Evolutionary conservation across 2,329 filamentous ascomycete genomes (phyloP), one percentile per base, ranked within the genome.

Genomic region (Colletotrichum higginsianum): DNA sequence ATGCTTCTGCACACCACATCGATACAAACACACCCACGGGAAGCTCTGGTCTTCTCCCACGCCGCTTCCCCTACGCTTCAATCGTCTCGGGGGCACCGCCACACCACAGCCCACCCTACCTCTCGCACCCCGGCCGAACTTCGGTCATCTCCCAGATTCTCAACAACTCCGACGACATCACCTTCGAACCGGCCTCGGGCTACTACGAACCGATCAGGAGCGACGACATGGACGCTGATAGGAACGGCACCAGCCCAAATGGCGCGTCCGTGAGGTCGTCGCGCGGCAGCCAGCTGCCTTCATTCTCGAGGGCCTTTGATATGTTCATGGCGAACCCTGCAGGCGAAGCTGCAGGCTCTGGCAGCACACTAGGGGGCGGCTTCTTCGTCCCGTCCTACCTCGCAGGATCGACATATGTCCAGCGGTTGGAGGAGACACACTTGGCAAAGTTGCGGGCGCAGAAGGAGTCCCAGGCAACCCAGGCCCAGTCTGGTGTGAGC

Each of bases 331-430:
- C 42, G 73, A 67, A 56, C 74, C 74, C 50, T 53, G 77, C 75
- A 74, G 77, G 18, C 73, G 67, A 71, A 12, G 16, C 30, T 18
- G 8, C 56, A 5, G 70, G 61, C 38, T 76, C 63, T 65, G 75
- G 79, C 74, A 80, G 35, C 26, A 21, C 46, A 40, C 73, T 76
- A 11, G 77, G 79, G 1, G 77, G 86, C 69, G 77, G 81, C 69
- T 96, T 96, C 85, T 95, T 98, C 81, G 88, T 92, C 13, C 96
- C 96, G 0, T 95, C 94, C 6, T 98, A 98, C 82, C 88, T 98
- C 55, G 86, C 87, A 75, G 90, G 90, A 49, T 96, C 94, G 16
- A 89, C 90, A 77, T 95, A 98, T 81, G 90, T 96, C 64, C 89
- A 92, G 76, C 91, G 89, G 79, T 86, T 98, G 58, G 90, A 93